Evolutionary conservation across 768 basidiomycete species (phyloP).

Genomic region (Xerocomellus amylosporus): DNA sequence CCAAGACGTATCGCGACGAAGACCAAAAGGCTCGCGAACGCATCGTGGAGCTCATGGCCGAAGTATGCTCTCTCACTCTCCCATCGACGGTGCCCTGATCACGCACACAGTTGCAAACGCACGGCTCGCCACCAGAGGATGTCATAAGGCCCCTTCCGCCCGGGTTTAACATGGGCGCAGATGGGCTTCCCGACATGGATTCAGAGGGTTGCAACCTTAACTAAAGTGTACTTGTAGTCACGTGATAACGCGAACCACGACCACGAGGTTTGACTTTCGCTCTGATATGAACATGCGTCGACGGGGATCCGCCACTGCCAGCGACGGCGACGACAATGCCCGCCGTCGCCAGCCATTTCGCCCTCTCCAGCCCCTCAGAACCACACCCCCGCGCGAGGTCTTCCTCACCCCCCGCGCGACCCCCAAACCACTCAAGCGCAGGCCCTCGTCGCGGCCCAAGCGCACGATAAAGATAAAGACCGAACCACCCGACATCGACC

Average conservation of each 20-base stretch:
- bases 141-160: slow-evolving; percentile 83
- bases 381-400: slow-evolving; percentile 68
- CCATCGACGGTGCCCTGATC: background rate
- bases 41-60: slow-evolving; percentile 69
- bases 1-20: slow-evolving; percentile 54
- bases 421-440: slow-evolving; percentile 41
- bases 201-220: slow-evolving; percentile 21
- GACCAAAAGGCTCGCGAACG: slow-evolving; percentile 43
- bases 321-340: background rate
- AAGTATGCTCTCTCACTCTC: slow-evolving; percentile 42
- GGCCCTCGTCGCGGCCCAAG: slow-evolving; percentile 25
- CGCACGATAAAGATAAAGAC: slow-evolving; percentile 44
- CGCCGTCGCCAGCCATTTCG: slow-evolving; percentile 20
- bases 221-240: slow-evolving; percentile 6
- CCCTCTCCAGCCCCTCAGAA: slow-evolving; percentile 12
- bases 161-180: slow-evolving; percentile 54
- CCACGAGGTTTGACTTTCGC: slow-evolving; percentile 2
- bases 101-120: slow-evolving; percentile 51
- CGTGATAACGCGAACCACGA: slow-evolving; percentile 9
- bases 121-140: slow-evolving; percentile 75
- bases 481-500: slow-evolving; percentile 63
- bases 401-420: slow-evolving; percentile 37
- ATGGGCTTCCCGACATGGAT: slow-evolving; percentile 52
- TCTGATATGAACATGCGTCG: slow-evolving; percentile 19
- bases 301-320: slow-evolving; percentile 11